These are phyloP conservation scores for Sequoia sempervirens DNA, from an alignment of 75 land plant species.

Conservation along the genomic window DNA sequence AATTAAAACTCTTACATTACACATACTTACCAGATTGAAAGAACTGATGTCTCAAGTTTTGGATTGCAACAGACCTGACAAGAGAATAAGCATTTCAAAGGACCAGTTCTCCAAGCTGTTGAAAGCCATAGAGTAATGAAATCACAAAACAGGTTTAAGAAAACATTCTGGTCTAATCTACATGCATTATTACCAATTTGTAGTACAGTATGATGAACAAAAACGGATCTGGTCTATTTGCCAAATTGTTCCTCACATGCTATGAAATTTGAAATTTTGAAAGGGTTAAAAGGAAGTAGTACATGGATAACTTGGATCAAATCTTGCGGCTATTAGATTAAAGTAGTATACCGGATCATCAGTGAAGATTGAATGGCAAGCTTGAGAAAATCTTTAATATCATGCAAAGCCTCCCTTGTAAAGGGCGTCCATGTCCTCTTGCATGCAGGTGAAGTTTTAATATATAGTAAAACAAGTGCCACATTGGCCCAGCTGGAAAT, in stretches of 20 bases:
- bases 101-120: constrained; percentile 76
- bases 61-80: constrained; percentile 80
- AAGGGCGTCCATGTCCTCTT: constrained; percentile 59
- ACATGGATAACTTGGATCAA: too few relatives aligned
- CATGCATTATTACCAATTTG: background rate
- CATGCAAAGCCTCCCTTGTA: constrained; percentile 54
- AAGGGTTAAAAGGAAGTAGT: background rate
- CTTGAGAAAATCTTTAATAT: constrained; percentile 36
- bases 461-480: constrained; percentile 28
- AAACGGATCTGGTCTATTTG: background rate
- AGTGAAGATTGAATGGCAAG: constrained; percentile 75
- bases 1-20: constrained; percentile 12
- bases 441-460: constrained; percentile 53
- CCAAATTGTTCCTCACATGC: background rate
- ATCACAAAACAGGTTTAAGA: background rate
- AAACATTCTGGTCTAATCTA: background rate
- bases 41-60: constrained; percentile 56
- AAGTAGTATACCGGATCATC: constrained; percentile 66
- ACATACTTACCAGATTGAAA: constrained; percentile 41
- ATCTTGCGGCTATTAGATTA: background rate
- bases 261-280: background rate
- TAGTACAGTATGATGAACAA: background rate
- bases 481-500: constrained; percentile 77
- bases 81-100: constrained; percentile 53
- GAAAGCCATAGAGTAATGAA: background rate